These are phyloP conservation scores for Cenchrus purpureus DNA, from an alignment of 176 grass and related monocot genomes.

Conservation along the genomic window DNA sequence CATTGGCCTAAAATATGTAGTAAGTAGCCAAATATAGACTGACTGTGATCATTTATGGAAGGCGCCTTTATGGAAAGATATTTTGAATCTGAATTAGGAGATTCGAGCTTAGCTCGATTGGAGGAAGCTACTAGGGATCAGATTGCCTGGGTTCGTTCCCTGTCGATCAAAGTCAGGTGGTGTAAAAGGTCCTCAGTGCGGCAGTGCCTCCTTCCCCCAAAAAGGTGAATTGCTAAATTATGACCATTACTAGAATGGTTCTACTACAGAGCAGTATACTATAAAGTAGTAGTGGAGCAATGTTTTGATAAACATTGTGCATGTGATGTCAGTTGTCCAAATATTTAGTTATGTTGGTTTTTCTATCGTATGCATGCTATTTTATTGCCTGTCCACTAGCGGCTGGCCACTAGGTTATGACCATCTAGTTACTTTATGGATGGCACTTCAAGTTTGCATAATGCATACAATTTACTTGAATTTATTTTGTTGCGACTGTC, in stretches of 20 bases:
- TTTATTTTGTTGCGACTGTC: neutral
- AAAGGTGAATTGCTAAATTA: neutral
- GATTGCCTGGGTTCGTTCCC: neutral
- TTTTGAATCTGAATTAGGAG: neutral
- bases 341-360: constrained; percentile 22
- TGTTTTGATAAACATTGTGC: neutral
- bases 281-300: neutral
- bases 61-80: neutral
- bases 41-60: neutral
- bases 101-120: neutral
- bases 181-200: neutral
- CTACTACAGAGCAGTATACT: neutral
- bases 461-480: neutral
- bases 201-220: neutral
- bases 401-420: neutral
- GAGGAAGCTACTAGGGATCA: neutral
- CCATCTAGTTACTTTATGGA: neutral
- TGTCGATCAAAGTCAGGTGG: neutral
- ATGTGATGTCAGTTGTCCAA: neutral
- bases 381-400: neutral
- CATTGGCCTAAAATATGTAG: constrained; percentile 6
- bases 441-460: neutral
- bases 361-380: neutral
- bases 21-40: constrained; percentile 4
- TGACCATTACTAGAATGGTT: neutral